Evolutionary conservation across 495 filamentous ascomycete genomes (phyloP).

Genomic region (Talaromyces adpressus): DNA sequence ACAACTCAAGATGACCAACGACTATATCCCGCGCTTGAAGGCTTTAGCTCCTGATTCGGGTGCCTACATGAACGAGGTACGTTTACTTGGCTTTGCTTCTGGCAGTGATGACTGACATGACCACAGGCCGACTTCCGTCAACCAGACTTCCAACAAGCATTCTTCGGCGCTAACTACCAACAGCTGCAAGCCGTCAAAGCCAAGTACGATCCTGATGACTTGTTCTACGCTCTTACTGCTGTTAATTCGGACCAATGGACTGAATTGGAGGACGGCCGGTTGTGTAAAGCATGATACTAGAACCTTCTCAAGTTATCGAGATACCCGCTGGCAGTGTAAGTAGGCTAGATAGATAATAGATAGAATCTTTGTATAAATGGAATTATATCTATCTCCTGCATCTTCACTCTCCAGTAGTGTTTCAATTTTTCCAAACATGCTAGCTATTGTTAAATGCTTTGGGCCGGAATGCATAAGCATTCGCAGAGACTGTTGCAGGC

Average conservation of each 20-base stretch:
- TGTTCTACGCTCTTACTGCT: conserved; percentile 52
- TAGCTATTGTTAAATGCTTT: no score
- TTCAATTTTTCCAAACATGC: no score
- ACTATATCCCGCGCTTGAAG: conserved; percentile 18
- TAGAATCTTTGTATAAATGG: not conserved
- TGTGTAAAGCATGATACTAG: conserved; percentile 19
- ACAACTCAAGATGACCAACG: conserved; percentile 15
- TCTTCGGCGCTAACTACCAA: conserved; percentile 43
- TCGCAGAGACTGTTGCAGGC: no score
- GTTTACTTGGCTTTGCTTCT: no score
- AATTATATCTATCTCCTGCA: no score
- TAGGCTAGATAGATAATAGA: not conserved
- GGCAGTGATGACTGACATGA: no score
- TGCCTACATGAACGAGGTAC: conserved; percentile 27
- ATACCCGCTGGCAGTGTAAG: no score
- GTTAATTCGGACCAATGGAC: conserved; percentile 57
- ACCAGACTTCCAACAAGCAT: conserved; percentile 41
- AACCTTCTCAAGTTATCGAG: not conserved
- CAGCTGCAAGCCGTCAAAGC: conserved; percentile 31
- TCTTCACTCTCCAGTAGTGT: no score
- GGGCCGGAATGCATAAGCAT: no score
- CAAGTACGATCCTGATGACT: conserved; percentile 47
- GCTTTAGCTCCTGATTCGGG: conserved; percentile 20
- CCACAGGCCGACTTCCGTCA: conserved; percentile 36
- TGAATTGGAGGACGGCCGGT: conserved; percentile 21